Base-by-base conservation (phyloP, 371 early-diverging fungal genomes). In the Amoeboaphelidium occidentale region DNA sequence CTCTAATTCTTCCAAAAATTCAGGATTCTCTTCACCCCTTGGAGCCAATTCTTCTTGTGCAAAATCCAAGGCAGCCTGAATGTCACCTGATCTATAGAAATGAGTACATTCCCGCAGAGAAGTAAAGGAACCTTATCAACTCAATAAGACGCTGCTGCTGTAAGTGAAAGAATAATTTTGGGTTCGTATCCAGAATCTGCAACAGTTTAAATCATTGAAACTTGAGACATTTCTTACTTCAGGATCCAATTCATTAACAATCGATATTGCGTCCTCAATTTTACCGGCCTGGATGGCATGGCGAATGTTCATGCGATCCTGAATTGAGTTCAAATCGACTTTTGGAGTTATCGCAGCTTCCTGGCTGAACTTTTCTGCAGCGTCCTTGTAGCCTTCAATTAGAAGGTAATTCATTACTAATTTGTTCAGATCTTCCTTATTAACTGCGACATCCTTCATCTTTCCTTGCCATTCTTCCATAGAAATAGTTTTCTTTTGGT, bases 361-460 rank as follows among this genome's bases (percentile, higher is more conserved):
- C 42, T 69, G 58, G 52, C 78, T 76, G 55, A 96, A 92, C 59
- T 81, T 83, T 61, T 90, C 86, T 2, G 92, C 94, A 0, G 94
- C 97, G 60, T 92, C 92, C 62, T 86, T 90, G 70, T 87, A 93
- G 0, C 96, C 96, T 61, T 96, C 96, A 47, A 96, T 86, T 17
- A 92, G 79, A 25, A 96, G 65, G 54, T 96, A 96, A 66, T 96
- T 88, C 93, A 96, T 91, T 23, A 96, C 76, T 25, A 96, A 72
- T 58, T 79, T 80, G 72, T 93, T 91, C 46, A 96, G 62, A 56
- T 83, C 84, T 44, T 75, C 67, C 41, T 75, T 74, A 45, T 74
- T 66, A 24, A 76, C 70, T 51, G 69, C 66, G 6, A 75, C 71
- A 45, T 73, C 67, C 25, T 65, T 57, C 27, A 75, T 54, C 43